Evolutionary conservation across 345 rosid genomes (phyloP).

Genomic region (Ceriops zippeliana): DNA sequence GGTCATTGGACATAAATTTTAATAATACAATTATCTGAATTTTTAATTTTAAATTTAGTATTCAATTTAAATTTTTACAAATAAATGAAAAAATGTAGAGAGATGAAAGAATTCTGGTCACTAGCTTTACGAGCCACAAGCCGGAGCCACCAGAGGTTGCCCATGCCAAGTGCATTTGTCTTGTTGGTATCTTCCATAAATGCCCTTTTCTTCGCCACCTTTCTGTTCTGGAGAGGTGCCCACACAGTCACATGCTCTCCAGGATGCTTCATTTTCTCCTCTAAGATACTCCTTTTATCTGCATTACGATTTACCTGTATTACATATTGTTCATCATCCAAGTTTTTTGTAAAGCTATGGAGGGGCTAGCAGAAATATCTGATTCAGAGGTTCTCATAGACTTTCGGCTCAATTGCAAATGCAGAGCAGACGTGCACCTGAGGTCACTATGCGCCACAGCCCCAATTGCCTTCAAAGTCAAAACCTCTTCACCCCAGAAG

Average conservation of each 20-base stretch:
- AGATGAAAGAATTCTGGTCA: too few relatives aligned
- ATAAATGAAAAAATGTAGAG: too few relatives aligned
- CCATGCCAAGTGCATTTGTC: not conserved
- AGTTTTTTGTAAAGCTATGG: constrained; percentile 9
- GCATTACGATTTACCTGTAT: too few relatives aligned
- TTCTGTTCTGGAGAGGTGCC: not conserved
- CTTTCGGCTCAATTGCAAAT: constrained; percentile 44
- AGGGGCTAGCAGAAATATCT: constrained; percentile 33
- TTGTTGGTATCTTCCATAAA: not conserved
- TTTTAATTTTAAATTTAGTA: too few relatives aligned
- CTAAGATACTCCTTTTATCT: too few relatives aligned
- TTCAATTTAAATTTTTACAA: too few relatives aligned
- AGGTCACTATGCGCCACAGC: constrained; percentile 39
- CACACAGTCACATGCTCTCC: constrained; percentile 6
- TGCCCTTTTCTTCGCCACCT: not conserved
- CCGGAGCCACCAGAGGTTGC: too few relatives aligned
- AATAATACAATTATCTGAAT: too few relatives aligned
- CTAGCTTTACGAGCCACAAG: too few relatives aligned
- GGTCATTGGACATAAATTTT: too few relatives aligned
- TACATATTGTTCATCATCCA: too few relatives aligned
- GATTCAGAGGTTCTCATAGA: constrained; percentile 42
- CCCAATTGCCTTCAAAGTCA: constrained; percentile 56
- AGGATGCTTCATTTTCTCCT: too few relatives aligned
- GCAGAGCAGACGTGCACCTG: constrained; percentile 44
- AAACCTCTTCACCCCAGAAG: constrained; percentile 59